Evolutionary conservation across 2,329 filamentous ascomycete genomes (phyloP).

Genomic region (Botryotinia narcissicola): DNA sequence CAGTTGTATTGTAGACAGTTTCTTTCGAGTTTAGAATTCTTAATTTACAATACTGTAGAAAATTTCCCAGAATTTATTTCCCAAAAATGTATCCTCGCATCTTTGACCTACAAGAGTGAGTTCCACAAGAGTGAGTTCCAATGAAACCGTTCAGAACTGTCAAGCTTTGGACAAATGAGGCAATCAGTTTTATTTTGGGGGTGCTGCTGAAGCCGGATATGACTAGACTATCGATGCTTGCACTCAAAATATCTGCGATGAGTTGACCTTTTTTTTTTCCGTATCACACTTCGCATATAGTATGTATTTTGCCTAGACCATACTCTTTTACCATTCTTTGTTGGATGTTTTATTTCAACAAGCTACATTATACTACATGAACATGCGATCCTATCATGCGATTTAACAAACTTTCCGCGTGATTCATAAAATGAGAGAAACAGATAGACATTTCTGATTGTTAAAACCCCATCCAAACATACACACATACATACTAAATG

Average conservation of each 20-base stretch:
- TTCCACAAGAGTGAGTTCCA: too few relatives aligned
- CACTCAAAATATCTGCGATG: background rate
- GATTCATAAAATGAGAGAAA: background rate
- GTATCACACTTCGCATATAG: background rate
- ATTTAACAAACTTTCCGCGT: too few relatives aligned
- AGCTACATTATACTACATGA: too few relatives aligned
- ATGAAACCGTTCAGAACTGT: background rate
- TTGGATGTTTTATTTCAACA: background rate
- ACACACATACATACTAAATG: background rate
- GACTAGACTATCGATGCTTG: conserved; percentile 1
- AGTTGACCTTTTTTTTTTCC: background rate
- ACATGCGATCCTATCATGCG: too few relatives aligned
- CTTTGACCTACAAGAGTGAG: background rate
- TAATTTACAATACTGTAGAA: background rate
- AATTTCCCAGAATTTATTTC: background rate
- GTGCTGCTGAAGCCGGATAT: background rate
- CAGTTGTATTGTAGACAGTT: background rate
- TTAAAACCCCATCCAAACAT: background rate
- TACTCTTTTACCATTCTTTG: background rate
- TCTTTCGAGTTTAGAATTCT: background rate
- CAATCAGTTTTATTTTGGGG: background rate
- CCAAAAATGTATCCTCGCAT: background rate
- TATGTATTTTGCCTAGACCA: background rate
- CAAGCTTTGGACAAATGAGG: background rate
- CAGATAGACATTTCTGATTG: background rate